These are phyloP conservation scores for Onygenales sp. DNA, from an alignment of 2,329 filamentous ascomycete genomes.

Conservation along the genomic window DNA sequence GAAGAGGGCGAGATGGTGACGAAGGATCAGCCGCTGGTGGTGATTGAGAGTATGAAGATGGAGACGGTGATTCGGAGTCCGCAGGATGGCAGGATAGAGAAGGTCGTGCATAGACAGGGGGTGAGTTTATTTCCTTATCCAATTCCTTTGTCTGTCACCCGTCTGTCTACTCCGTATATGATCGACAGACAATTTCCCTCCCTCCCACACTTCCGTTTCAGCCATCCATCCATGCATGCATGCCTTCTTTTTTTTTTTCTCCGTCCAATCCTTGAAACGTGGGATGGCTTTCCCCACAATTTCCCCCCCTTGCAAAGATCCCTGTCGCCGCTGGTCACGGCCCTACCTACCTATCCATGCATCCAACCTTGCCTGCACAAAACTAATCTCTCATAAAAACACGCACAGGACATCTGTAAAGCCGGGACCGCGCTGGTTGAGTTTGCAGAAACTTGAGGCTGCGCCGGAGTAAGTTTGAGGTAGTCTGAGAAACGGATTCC, in stretches of 20 bases:
- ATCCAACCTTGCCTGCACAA: no score
- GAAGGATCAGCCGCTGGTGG: slow-evolving; percentile 79
- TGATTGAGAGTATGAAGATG: slow-evolving; percentile 91
- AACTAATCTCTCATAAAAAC: neutral
- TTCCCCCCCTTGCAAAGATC: no score
- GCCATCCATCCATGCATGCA: neutral
- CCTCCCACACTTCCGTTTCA: neutral
- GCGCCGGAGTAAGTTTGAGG: no score
- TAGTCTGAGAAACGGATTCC: no score
- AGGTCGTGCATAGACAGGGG: slow-evolving; percentile 64
- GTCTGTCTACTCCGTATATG: neutral
- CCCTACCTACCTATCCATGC: no score
- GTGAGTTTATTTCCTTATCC: slow-evolving; percentile 39
- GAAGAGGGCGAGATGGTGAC: slow-evolving; percentile 69
- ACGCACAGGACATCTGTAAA: slow-evolving; percentile 61
- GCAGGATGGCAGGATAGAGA: slow-evolving; percentile 61
- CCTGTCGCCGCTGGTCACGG: no score
- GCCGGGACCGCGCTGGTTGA: slow-evolving; percentile 65
- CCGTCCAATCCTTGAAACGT: neutral
- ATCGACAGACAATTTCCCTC: slow-evolving; percentile 10
- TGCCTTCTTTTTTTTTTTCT: neutral
- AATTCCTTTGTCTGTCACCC: slow-evolving; percentile 3
- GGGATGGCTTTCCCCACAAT: neutral
- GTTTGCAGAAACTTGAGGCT: slow-evolving; percentile 47
- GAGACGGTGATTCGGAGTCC: slow-evolving; percentile 74